Evolutionary conservation across 1,284 basidiomycete species (phyloP), one percentile per base, ranked within the genome.

Genomic region (Papiliotrema flavescens): DNA sequence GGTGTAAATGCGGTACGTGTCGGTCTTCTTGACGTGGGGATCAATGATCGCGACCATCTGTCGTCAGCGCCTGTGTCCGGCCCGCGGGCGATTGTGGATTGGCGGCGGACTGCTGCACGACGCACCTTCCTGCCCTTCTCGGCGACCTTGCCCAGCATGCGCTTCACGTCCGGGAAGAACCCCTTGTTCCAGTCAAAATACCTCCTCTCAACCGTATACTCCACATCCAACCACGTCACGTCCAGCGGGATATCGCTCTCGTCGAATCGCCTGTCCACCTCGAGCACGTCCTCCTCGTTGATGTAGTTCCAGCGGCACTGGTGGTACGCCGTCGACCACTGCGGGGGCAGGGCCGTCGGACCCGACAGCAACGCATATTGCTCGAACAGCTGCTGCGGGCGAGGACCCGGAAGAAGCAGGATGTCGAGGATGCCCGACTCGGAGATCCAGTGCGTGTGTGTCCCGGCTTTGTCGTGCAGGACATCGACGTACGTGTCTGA

Each of bases 261-360:
- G 61, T 98, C 94, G 69, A 98, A 97, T 51, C 85, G 80, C 66
- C 80, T 82, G 76, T 93, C 88, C 7, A 98, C 92, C n/a, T 83
- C 81, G 19, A 92, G 82, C 5, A 98, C 82, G 71, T 98, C 96
- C 13, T 88, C 85, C 47, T 90, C 87, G 71, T 86, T 90, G 62
- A 96, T 82, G 70, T 99, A 99, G 77, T 98, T 98, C 96, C 96
- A 98, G 44, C 96, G 82, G 75, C 93, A 98, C 74, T 98, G 95
- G 76, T 99, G 95, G 73, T 98, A 95, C 0, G 87, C 95, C 49
- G 97, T 82, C 26, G 91, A 85, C 84, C 92, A 98, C 47, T 90
- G 84, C 3, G 92, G 87, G 0, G 96, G 96, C 17, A 98, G 80
- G 1, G 87, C 85, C 0, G 90, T 85, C 0, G 88, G 84, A 2